Base-by-base conservation (phyloP, 345 rosid species). In the Citrus inodora region DNA sequence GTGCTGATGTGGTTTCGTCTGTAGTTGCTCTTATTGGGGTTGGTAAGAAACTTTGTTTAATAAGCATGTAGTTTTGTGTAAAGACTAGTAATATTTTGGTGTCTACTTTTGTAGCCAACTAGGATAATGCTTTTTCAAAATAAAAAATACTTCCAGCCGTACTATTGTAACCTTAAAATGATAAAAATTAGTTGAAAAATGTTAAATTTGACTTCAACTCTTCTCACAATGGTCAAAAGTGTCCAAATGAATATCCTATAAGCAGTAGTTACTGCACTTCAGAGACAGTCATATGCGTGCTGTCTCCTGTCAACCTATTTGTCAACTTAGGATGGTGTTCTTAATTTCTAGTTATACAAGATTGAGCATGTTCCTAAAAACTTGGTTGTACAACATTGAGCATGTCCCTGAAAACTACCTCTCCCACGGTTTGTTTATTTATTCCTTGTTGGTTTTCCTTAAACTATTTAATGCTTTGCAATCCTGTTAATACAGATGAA, bases 1-100 rank as follows among this genome's bases (percentile, higher is more conserved):
- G 98, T 68, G 90, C 92, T 28, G 97, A 95, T 91, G 99, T 95
- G 22, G 82, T 95, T 80, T 95, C 99, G 42, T 95, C 98, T 56
- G 72, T 95, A 55, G 93, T 95, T 82, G 94, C 99, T 62, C 92
- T 95, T 58, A 80, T 95, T 79, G 99, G 99, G 73, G 93, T 87
- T 84, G 94, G 94, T 91, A 88, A 87, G 88, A 80, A 75, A 48
- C 58, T 56, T 51, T 76, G 5, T 75, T 70, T 74, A 60, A 56
- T 10, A 58, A 68, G 22, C 65, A 55, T 40, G 75, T 60, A 9
- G n/a, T 63, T 35, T 56, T 33, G 24, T 42, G 48, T 62, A 14
- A 58, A 48, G 55, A 67, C 10, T 40, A 10, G 38, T 74, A 38
- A 38, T 9, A 21, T 65, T 65, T 24, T 71, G 17, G n/a, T 10